Percentiles rank a stretch among this genome's conserved stretches.
Conservation (phyloP, 257 asterid genomes). For the Solanum gandarillasii region DNA sequence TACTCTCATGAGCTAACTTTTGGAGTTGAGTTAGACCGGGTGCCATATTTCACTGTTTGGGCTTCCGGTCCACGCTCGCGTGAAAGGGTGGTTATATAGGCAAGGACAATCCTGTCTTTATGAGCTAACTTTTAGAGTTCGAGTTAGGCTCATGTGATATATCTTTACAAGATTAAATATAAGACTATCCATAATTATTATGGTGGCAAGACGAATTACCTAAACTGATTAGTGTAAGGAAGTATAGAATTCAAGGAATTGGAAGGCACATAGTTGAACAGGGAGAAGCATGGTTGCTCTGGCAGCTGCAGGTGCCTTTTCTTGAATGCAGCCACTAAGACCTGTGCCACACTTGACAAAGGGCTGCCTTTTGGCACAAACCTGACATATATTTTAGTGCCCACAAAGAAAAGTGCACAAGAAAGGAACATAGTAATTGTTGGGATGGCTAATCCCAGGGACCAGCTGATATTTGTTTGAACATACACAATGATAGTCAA, state of each 20-base stretch:
- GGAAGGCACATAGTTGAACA: conserved; percentile 1
- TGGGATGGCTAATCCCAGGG: conserved; percentile 25
- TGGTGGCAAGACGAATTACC: background rate
- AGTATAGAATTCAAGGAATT: conserved; percentile 6
- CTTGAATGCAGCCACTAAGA: conserved; percentile 8
- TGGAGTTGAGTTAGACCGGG: too few species aligned
- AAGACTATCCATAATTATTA: background rate
- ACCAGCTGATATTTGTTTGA: conserved; percentile 23
- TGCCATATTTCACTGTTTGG: too few species aligned
- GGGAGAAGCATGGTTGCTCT: conserved; percentile 2
- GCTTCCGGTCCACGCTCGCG: too few species aligned
- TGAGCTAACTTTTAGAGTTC: background rate
- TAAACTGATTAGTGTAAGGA: conserved; percentile 11
- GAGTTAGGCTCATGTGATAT: background rate
- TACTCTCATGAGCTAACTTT: too few species aligned
- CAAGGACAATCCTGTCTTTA: background rate
- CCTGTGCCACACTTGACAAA: conserved; percentile 14
- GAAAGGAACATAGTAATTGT: conserved; percentile 19
- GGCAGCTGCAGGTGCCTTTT: conserved; percentile 16
- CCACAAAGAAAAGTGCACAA: conserved; percentile 12
- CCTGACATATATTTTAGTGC: conserved; percentile 13
- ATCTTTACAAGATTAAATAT: background rate
- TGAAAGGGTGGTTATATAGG: background rate
- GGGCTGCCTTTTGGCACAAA: conserved; percentile 25
- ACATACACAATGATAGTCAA: conserved; percentile 23